Evolutionary conservation across 768 basidiomycete genomes (phyloP), one percentile per base, ranked within the genome.

Genomic region (Cyclocybe aegerita): DNA sequence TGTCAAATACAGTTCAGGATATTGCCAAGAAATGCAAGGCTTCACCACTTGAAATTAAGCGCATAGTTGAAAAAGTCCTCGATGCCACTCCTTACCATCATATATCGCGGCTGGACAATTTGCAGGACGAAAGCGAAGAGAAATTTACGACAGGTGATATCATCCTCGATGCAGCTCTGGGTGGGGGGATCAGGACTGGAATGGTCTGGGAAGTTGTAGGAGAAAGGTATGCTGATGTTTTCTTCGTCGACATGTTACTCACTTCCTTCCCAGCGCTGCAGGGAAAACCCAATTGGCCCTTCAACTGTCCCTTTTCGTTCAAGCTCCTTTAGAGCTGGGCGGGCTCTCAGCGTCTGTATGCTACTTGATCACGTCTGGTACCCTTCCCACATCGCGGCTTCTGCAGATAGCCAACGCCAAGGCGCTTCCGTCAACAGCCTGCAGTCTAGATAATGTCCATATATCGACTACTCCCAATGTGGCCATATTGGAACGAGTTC

Each of bases 221-320:
- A 23, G 91, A 96, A 75, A 91, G 92, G 94, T 93, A 66, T 53
- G 42, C 35, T n/a, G n/a, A 39, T 37, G 29, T 7, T 15, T 23
- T 63, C 37, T 60, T 33, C 30, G 12, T 9, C 32, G 8, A 2
- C 11, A 9, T 32, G 46, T 41, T 46, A 39, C 32, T 52, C 14
- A 41, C 9, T 12, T 1, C 8, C 6, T 29, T 39, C 10, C 1
- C 63, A 99, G 97, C 63, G 87, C 93, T 16, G 85, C 96, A 23
- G 97, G 97, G 35, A 99, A 99, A 71, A 93, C 93, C 0, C 94
- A 98, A 60, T 69, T 98, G 4, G 90, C 88, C 3, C 74, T 99
- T 10, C 93, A 95, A 57, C 77, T 93, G 14, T 82, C 91, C 3
- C 71, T 96, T 30, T 74, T 80, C 15, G 87, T 90, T 0, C 95